These are phyloP conservation scores for Senecio squalidus DNA, from an alignment of 140 eudicot species.

Conservation along the genomic window DNA sequence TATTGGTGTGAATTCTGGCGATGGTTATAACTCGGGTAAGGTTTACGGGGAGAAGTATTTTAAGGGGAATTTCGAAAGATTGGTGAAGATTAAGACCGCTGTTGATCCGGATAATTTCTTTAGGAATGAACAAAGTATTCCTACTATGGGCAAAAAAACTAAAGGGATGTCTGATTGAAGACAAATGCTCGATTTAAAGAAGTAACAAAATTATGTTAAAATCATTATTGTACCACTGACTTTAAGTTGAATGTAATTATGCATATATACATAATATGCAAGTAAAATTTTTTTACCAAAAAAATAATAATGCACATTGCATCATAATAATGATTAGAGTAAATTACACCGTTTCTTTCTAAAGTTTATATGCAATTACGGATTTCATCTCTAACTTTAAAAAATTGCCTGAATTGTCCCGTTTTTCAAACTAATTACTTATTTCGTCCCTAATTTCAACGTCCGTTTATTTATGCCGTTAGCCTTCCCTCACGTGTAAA, in stretches of 20 bases:
- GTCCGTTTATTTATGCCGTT: too few relatives aligned
- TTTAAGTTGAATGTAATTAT: background rate
- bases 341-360: too few relatives aligned
- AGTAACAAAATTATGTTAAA: background rate
- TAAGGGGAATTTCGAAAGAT: slow-evolving; percentile 27
- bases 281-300: background rate
- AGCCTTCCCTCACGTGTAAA: too few relatives aligned
- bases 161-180: background rate
- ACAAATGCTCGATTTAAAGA: background rate
- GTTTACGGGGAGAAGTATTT: slow-evolving; percentile 37
- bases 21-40: slow-evolving; percentile 22
- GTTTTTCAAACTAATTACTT: too few relatives aligned
- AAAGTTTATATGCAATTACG: too few relatives aligned
- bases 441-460: too few relatives aligned
- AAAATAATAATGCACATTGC: too few relatives aligned
- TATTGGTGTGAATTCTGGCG: slow-evolving; percentile 24
- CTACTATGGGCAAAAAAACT: slow-evolving; percentile 12
- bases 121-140: slow-evolving; percentile 31
- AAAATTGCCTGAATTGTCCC: too few relatives aligned
- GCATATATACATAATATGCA: background rate
- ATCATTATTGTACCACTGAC: background rate
- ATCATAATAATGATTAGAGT: too few relatives aligned
- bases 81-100: slow-evolving; percentile 26
- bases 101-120: slow-evolving; percentile 31
- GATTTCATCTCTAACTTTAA: too few relatives aligned